Base-by-base conservation (phyloP, 441 rosid species). In the Euphorbia schlechtendalii region DNA sequence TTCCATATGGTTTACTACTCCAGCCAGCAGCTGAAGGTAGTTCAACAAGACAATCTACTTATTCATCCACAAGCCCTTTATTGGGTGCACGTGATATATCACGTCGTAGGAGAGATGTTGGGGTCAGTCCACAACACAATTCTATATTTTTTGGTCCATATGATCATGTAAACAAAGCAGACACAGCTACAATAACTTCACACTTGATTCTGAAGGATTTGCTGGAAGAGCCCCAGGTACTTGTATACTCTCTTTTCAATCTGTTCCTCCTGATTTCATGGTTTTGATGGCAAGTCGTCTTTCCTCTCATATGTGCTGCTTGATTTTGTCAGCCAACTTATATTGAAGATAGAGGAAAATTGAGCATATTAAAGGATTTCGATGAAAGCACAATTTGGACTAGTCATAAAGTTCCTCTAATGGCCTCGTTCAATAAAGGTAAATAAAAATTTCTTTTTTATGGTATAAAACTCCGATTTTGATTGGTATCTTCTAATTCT, bases 321-420 rank as follows among this genome's bases (percentile, higher is more conserved):
- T 72, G 49, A 64, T 69, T 61, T 64, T 71, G 69, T 67, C 82
- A 94, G 99, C 73, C 81, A 70, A 81, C 74, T 67, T 86, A 80
- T 77, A 67, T 85, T 77, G 98, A 94, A 83, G 99, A 94, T 77
- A 83, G 96, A 77, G 99, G 96, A 71, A 91, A 83, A 69, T 58
- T 85, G 66, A 86, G 79, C 79, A 73, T 82, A 66, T 83, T 89
- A 94, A 91, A 79, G 76, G 96, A 89, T 69, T 86, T 77, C 71
- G 94, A 89, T 71, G 99, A 94, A 77, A 86, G 85, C 80, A 87
- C 96, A 68, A 91, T 94, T 78, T 94, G 98, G 99, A 86, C 96
- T 4, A 91, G 96, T 57, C 87, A 82, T 70, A 84, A n/a, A 69
- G 73, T 94, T 70, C 96, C 96, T 69, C 82, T 91, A 73, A 83